These are phyloP conservation scores for Neocucurbitaria cava DNA, from an alignment of 2,329 filamentous ascomycete genomes.

Conservation along the genomic window DNA sequence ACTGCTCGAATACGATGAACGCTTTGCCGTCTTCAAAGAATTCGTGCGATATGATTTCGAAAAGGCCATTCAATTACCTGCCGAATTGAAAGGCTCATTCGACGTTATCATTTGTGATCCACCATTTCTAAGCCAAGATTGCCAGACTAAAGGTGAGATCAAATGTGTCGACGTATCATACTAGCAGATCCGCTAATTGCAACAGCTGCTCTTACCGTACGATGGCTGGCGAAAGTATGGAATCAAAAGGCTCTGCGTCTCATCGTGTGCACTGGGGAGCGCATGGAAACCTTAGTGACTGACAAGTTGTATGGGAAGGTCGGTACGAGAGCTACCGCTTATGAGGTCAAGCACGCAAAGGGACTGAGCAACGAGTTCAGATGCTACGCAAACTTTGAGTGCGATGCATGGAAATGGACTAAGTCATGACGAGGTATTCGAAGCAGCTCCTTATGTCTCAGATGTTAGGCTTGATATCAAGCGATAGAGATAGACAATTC, in stretches of 20 bases:
- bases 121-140: conserved; percentile 80
- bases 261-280: conserved; percentile 78
- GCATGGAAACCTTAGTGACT: conserved; percentile 69
- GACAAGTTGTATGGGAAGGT: conserved; percentile 70
- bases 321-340: conserved; percentile 70
- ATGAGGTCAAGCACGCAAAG: conserved; percentile 71
- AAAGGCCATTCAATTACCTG: conserved; percentile 70
- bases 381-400: conserved; percentile 81
- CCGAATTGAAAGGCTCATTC: conserved; percentile 66
- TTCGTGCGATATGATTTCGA: conserved; percentile 79
- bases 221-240: conserved; percentile 70
- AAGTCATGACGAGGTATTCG: conserved; percentile 9
- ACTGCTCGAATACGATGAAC: conserved; percentile 75
- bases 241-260: conserved; percentile 50
- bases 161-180: background rate
- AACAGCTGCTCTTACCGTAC: conserved; percentile 73
- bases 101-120: conserved; percentile 79
- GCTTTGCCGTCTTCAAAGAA: conserved; percentile 76
- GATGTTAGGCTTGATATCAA: background rate
- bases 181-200: conserved; percentile 12
- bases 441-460: background rate
- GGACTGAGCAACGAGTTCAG: conserved; percentile 82
- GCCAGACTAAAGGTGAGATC: conserved; percentile 73
- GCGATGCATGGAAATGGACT: conserved; percentile 53
- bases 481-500: background rate